Conservation (phyloP, 129 eudicot genomes). For the Flaveria sonorensis region DNA sequence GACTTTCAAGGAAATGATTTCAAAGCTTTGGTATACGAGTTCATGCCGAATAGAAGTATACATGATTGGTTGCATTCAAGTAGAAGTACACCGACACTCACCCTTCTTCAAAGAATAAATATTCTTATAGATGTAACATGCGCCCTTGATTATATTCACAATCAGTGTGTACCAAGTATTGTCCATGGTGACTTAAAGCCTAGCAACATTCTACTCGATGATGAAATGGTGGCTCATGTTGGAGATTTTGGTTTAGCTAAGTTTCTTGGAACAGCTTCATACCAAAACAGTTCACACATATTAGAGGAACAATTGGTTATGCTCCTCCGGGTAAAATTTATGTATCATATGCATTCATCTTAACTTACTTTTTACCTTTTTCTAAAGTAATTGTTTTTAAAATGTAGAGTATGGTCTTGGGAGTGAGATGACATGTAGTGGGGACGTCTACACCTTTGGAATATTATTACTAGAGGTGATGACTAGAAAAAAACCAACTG, state of each 20-base stretch:
- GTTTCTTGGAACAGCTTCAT: too few species aligned
- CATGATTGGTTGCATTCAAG: neutral
- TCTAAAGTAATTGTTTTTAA: neutral
- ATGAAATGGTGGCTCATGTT: too few species aligned
- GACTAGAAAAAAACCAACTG: neutral
- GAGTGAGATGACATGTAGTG: neutral
- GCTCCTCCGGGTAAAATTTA: neutral
- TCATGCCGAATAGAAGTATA: neutral
- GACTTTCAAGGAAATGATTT: neutral
- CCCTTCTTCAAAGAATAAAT: neutral
- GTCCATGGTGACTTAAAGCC: too few species aligned
- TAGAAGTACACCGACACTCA: neutral
- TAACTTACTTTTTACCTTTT: neutral
- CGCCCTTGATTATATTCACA: neutral
- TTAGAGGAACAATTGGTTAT: neutral
- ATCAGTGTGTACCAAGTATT: too few species aligned
- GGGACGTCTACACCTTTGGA: neutral
- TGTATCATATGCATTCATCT: neutral
- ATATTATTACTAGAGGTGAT: neutral
- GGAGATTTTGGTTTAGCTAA: too few species aligned
- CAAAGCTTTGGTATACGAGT: neutral
- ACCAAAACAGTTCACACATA: neutral
- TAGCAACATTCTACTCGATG: too few species aligned
- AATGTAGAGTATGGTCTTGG: neutral
- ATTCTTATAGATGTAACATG: neutral